Base-by-base conservation (phyloP, 768 basidiomycete species). In the Trametes meyenii region DNA sequence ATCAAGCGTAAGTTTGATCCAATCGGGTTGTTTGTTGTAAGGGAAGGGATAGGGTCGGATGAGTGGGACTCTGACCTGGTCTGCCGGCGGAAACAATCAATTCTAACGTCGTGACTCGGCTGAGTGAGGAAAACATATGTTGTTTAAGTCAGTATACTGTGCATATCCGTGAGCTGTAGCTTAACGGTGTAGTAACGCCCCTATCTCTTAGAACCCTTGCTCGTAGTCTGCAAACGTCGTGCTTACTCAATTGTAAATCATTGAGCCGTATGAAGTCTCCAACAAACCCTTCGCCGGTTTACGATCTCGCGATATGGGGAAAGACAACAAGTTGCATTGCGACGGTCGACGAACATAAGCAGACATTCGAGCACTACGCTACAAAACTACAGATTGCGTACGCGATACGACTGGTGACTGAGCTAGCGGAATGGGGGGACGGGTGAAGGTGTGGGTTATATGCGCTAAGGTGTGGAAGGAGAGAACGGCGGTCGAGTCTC, bases 1-100 rank as follows among this genome's bases (percentile, higher is more conserved):
- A 79, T 85, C 69, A 84, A 84, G 66, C 36, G 52, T 5, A 73
- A 68, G 61, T 80, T 82, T 53, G 83, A 85, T 67, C 78, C 81
- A 0, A 57, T 70, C 12, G 73, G 67, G 24, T 55, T 84, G 12
- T 85, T 84, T 65, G 68, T 83, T 5, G 79, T 83, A 17, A 59
- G 68, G 0, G 69, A 73, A 21, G 84, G 83, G 1, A 80, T 85
- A 1, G 82, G 81, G 0, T 80, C 80, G 3, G 81, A 84, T 19
- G 74, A 80, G 1, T 84, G 82, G 81, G 80, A 81, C 63, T 51
- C 55, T 5, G 55, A 50, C 2, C 55, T 74, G 42, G 67, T 63
- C 5, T 74, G 72, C 60, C 69, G 63, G 57, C 29, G 29, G 29
- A 33, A 33, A 33, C 29, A 33, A 33, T 33, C 29, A 8, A 33